Evolutionary conservation across 768 basidiomycete genomes (phyloP).

Genomic region (Mycena venus): DNA sequence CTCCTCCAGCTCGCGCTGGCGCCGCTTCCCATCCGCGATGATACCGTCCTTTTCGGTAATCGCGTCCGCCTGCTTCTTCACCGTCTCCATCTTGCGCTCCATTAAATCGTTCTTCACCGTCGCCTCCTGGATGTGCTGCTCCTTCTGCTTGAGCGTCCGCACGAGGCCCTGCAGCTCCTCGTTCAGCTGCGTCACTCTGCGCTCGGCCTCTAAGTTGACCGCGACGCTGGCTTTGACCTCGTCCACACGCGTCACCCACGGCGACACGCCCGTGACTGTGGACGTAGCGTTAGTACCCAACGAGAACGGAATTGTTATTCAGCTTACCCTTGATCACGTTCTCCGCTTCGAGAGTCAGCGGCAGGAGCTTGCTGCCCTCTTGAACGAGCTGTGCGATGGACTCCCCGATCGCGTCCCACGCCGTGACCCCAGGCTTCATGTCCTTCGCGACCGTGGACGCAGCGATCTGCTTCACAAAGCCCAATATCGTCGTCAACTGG

Average conservation of each 20-base stretch:
- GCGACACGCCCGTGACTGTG: slow-evolving; percentile 79
- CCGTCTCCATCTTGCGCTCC: slow-evolving; percentile 92
- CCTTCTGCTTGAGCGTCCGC: slow-evolving; percentile 87
- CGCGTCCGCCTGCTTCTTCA: slow-evolving; percentile 90
- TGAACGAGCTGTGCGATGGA: slow-evolving; percentile 78
- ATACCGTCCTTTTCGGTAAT: slow-evolving; percentile 87
- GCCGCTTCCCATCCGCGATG: slow-evolving; percentile 84
- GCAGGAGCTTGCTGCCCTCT: slow-evolving; percentile 79
- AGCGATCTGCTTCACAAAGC: slow-evolving; percentile 81
- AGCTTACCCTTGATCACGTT: slow-evolving; percentile 83
- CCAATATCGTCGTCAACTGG: slow-evolving; percentile 77
- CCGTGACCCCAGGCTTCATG: slow-evolving; percentile 71
- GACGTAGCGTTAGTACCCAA: background rate
- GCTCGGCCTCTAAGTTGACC: slow-evolving; percentile 93
- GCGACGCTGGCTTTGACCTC: slow-evolving; percentile 88
- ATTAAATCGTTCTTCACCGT: slow-evolving; percentile 95
- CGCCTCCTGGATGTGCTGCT: slow-evolving; percentile 91
- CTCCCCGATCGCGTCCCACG: slow-evolving; percentile 84
- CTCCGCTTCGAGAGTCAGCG: slow-evolving; percentile 79
- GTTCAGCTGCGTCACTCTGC: slow-evolving; percentile 85
- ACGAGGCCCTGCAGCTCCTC: slow-evolving; percentile 93
- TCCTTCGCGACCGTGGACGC: slow-evolving; percentile 77
- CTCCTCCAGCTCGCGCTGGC: slow-evolving; percentile 92
- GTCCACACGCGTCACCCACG: slow-evolving; percentile 87
- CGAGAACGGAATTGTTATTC: background rate